A percentile compares a stretch with the other conserved stretches of the same genome.
These are phyloP conservation scores for Nyssa sinensis DNA, from an alignment of 148 eudicot genomes.

Conservation along the genomic window DNA sequence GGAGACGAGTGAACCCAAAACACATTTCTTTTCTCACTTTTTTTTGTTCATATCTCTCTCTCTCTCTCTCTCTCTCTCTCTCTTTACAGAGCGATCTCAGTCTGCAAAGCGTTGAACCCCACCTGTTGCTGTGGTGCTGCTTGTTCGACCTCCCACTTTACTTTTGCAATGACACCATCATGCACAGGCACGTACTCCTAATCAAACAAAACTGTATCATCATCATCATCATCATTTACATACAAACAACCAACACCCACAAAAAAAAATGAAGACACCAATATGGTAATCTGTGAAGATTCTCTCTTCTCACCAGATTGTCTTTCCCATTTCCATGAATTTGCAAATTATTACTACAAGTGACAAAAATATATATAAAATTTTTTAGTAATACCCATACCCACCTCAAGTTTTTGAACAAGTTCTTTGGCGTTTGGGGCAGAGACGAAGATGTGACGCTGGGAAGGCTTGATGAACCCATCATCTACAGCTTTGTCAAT, in stretches of 20 bases:
- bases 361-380: background rate
- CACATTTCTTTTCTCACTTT: background rate
- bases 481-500: constrained; percentile 80
- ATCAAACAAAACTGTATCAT: background rate
- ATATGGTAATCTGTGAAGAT: constrained; percentile 14
- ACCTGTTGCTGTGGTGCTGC: constrained; percentile 35
- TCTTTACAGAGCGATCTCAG: constrained; percentile 41
- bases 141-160: constrained; percentile 63
- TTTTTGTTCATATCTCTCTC: background rate
- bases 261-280: background rate
- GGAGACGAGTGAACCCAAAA: background rate
- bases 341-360: background rate
- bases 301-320: background rate
- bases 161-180: constrained; percentile 50
- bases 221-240: background rate
- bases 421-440: constrained; percentile 72
- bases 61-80: background rate
- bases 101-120: constrained; percentile 37
- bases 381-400: background rate
- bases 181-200: constrained; percentile 76
- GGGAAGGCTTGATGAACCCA: constrained; percentile 65
- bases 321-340: background rate
- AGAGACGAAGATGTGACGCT: constrained; percentile 69
- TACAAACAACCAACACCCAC: background rate
- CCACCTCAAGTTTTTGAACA: constrained; percentile 71